Percentiles rank a stretch among this genome's conserved stretches.
Conservation (phyloP, 352 stramenopile species). For the Phytophthora chlamydospora region DNA sequence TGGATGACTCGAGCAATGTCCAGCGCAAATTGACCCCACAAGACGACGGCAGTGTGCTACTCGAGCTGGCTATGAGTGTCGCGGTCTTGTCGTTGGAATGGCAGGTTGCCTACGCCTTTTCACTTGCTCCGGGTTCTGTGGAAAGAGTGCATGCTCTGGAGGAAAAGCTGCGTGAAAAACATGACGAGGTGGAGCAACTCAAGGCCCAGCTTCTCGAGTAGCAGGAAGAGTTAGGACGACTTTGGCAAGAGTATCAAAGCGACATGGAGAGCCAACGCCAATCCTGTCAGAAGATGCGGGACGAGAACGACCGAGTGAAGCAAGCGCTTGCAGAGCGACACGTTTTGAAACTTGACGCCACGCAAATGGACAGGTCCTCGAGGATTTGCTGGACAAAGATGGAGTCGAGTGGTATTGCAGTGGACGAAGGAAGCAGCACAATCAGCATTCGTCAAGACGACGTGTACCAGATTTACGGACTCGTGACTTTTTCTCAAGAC, state of each 20-base stretch:
- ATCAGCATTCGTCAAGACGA: too few relatives aligned
- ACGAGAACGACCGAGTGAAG: too few relatives aligned
- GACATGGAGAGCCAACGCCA: not conserved
- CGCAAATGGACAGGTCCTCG: too few relatives aligned
- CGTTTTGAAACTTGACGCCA: too few relatives aligned
- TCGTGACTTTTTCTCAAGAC: too few relatives aligned
- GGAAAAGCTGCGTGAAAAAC: conserved; percentile 18
- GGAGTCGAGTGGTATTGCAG: too few relatives aligned
- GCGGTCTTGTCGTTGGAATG: conserved; percentile 6
- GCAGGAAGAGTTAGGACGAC: not conserved
- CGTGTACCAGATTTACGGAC: too few relatives aligned
- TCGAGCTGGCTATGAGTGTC: conserved; percentile 17
- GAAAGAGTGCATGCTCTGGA: conserved; percentile 28
- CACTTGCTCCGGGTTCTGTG: conserved; percentile 18
- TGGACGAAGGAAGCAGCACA: too few relatives aligned
- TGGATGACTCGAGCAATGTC: conserved; percentile 3
- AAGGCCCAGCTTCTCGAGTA: too few relatives aligned
- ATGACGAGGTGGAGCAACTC: conserved; percentile 5
- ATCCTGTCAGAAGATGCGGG: not conserved
- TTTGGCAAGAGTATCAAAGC: too few relatives aligned
- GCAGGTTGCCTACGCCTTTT: conserved; percentile 20
- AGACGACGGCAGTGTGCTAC: not conserved
- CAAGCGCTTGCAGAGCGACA: too few relatives aligned
- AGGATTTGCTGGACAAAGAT: too few relatives aligned
- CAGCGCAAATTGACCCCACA: conserved; percentile 10